Evolutionary conservation across 306 rosid species (phyloP).

Genomic region (Dryas drummondii): DNA sequence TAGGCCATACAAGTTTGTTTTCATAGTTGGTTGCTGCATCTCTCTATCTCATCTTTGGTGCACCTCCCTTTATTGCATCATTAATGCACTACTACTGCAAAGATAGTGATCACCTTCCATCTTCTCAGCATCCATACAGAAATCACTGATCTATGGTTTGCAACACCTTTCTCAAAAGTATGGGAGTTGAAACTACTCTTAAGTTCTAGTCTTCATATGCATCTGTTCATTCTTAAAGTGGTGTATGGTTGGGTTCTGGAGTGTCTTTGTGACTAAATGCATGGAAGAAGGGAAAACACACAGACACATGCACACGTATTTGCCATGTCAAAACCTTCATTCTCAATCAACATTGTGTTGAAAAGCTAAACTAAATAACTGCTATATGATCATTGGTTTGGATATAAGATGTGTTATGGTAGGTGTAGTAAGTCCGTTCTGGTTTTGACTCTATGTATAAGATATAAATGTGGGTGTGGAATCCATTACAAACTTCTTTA

Average conservation of each 20-base stretch:
- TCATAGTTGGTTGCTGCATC: neutral
- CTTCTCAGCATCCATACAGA: neutral
- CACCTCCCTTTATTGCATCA: neutral
- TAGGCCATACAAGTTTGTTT: slow-evolving; percentile 8
- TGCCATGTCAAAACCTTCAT: neutral
- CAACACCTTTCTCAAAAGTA: neutral
- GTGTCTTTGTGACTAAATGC: neutral
- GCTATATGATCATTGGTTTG: neutral
- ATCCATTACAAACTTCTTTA: slow-evolving; percentile 10
- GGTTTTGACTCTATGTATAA: neutral
- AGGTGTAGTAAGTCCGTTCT: neutral
- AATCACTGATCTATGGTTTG: neutral
- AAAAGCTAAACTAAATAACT: neutral
- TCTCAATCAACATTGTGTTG: neutral
- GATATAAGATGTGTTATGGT: neutral
- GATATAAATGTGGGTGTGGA: slow-evolving; percentile 2
- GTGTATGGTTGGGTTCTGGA: neutral
- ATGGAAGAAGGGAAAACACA: neutral
- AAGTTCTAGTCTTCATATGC: neutral
- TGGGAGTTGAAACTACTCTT: neutral
- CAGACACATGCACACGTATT: neutral
- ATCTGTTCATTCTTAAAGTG: neutral
- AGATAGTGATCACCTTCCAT: neutral
- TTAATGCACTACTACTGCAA: neutral
- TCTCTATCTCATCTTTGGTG: neutral